Evolutionary conservation across 1,139 yeast genomes (phyloP).

Genomic region (Geotrichum klebahnii): DNA sequence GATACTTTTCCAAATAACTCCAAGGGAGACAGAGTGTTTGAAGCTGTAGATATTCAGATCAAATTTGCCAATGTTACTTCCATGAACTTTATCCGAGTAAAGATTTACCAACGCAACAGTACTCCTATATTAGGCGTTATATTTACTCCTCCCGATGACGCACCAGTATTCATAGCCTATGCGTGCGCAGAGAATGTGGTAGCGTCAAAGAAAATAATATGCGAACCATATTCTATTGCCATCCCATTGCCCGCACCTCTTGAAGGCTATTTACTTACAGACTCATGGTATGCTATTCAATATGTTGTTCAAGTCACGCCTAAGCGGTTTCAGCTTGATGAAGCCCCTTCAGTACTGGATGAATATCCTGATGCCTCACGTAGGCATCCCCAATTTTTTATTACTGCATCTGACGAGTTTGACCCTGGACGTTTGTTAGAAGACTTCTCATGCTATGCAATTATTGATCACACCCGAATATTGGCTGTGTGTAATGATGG

Average conservation of each 20-base stretch:
- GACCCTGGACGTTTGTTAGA: background rate
- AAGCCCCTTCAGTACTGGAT: too few relatives aligned
- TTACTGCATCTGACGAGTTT: too few relatives aligned
- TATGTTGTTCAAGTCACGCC: too few relatives aligned
- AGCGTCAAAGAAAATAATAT: background rate
- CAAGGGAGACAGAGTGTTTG: too few relatives aligned
- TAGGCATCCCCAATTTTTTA: too few relatives aligned
- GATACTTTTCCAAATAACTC: too few relatives aligned
- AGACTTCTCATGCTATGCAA: background rate
- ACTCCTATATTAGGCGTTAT: background rate
- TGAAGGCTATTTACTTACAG: too few relatives aligned
- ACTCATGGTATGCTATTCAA: too few relatives aligned
- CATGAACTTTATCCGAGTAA: background rate
- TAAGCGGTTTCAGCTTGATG: too few relatives aligned
- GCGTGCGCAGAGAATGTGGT: background rate
- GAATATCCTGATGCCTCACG: too few relatives aligned
- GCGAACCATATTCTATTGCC: background rate
- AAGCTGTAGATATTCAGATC: background rate
- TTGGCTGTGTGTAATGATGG: background rate
- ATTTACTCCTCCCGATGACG: background rate
- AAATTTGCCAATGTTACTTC: slow-evolving; percentile 2
- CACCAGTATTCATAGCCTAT: background rate
- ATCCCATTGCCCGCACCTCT: too few relatives aligned
- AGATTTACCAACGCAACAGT: background rate
- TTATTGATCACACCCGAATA: background rate